Evolutionary conservation across 2,329 filamentous ascomycete species (phyloP).

Genomic region (Trichocomaceae sp.): DNA sequence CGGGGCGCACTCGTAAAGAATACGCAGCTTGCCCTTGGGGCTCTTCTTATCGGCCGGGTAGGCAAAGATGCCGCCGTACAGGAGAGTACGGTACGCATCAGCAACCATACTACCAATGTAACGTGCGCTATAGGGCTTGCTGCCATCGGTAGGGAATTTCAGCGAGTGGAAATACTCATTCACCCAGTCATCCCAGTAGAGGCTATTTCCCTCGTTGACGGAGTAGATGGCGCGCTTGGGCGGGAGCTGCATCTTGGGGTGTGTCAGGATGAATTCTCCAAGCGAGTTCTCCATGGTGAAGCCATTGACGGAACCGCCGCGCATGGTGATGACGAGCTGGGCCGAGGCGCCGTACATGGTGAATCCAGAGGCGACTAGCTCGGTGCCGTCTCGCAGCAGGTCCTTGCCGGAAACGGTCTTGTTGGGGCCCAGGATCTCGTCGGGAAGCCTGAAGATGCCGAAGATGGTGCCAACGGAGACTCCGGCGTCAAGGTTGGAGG

Average conservation of each 20-base stretch:
- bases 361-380: constrained; percentile 92
- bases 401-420: constrained; percentile 62
- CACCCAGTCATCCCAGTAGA: constrained; percentile 89
- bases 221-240: constrained; percentile 81
- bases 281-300: constrained; percentile 96
- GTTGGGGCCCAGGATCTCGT: constrained; percentile 45
- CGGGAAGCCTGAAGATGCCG: constrained; percentile 81
- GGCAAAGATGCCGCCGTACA: constrained; percentile 96
- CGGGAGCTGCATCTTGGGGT: constrained; percentile 88
- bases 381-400: constrained; percentile 79
- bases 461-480: constrained; percentile 98
- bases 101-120: constrained; percentile 99
- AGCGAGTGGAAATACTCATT: constrained; percentile 83
- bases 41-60: constrained; percentile 98
- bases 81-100: constrained; percentile 88
- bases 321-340: constrained; percentile 96
- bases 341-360: constrained; percentile 99
- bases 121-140: constrained; percentile 85
- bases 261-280: constrained; percentile 97
- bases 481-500: constrained; percentile 93
- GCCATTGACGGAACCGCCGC: constrained; percentile 83
- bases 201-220: constrained; percentile 95
- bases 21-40: constrained; percentile 94
- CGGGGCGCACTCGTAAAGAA: constrained; percentile 95
- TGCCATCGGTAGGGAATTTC: constrained; percentile 65